Base-by-base conservation (phyloP, 2,329 filamentous ascomycete species). In the Ceratocystis alfenasii region DNA sequence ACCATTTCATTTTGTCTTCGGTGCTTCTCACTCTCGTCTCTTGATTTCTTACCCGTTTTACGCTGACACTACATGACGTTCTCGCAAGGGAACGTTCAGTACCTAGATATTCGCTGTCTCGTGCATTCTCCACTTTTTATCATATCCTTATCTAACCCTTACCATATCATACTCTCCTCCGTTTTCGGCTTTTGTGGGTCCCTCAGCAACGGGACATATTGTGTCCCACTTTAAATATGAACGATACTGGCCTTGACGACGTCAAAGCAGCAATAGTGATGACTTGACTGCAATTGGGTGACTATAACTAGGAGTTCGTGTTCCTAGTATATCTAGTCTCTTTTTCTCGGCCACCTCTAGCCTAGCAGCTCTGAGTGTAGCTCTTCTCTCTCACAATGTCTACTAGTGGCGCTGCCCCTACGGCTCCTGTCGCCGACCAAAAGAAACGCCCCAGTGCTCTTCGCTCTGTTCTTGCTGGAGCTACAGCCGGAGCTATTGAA, bases 401-500 rank as follows among this genome's bases (percentile, higher is more conserved):
- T 22, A 12, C 46, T 20, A 15, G 61, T 6, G 45, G 45, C 30
- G 12, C 55, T n/a, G 20, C 50, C 50, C 4, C 61, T 2, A 30
- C 64, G 8, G 64, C 50, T 36, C 20, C 62, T 15, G 44, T 25
- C 22, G 22, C 22, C 20, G 53, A 50, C 5, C 28, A 65, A 8
- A 68, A 70, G 65, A 81, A 81, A 73, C 74, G 74, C 77, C 89
- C 92, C 60, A 96, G 89, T 73, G 84, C 89, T 62, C 76, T 96
- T 74, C 89, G 94, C 71, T 96, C 91, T 68, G 89, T 97, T 71
- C 80, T 97, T 71, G 94, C 94, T 66, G 94, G 94, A 69, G 90
- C 90, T 66, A 89, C 88, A n/a, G 94, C 93, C 65, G 94, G 94
- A 72, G 94, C 92, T 65, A 83, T 97, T 70, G 93, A 99, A 78